These are phyloP conservation scores for Acer saccharum DNA, from an alignment of 345 rosid genomes.

Conservation along the genomic window DNA sequence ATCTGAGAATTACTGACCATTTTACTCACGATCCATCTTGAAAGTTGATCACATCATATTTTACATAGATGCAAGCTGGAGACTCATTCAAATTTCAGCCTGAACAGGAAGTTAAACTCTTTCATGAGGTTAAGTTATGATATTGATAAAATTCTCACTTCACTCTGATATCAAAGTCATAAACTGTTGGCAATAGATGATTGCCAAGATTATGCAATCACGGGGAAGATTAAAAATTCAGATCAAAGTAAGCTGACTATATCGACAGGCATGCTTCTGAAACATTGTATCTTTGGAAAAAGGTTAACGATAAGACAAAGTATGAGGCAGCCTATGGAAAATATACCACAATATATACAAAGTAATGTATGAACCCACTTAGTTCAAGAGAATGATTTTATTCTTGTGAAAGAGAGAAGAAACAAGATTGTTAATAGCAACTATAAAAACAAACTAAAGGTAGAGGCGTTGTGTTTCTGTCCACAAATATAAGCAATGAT, in stretches of 20 bases:
- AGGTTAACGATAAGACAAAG: not conserved
- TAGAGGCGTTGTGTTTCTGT: not conserved
- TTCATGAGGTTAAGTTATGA: not conserved
- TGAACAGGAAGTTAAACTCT: not conserved
- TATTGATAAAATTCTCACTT: not conserved
- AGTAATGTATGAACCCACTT: not conserved
- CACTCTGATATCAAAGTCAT: not conserved
- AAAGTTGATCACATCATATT: conserved; percentile 1
- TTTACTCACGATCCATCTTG: not conserved
- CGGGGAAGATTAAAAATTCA: not conserved
- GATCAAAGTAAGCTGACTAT: not conserved
- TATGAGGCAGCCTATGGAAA: not conserved
- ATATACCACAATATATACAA: conserved; percentile 1
- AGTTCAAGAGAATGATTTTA: conserved; percentile 1
- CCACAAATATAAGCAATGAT: not conserved
- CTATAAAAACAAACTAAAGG: not conserved
- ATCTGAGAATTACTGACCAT: not conserved
- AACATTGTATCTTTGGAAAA: not conserved
- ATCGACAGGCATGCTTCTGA: not conserved
- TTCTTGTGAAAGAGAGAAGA: not conserved
- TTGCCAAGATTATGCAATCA: not conserved
- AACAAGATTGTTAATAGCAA: not conserved
- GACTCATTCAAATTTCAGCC: not conserved
- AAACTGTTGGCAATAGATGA: not conserved
- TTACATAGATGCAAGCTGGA: not conserved